These are phyloP conservation scores for Keithomyces neogunnii DNA, from an alignment of 2,329 filamentous ascomycete species.

Conservation along the genomic window DNA sequence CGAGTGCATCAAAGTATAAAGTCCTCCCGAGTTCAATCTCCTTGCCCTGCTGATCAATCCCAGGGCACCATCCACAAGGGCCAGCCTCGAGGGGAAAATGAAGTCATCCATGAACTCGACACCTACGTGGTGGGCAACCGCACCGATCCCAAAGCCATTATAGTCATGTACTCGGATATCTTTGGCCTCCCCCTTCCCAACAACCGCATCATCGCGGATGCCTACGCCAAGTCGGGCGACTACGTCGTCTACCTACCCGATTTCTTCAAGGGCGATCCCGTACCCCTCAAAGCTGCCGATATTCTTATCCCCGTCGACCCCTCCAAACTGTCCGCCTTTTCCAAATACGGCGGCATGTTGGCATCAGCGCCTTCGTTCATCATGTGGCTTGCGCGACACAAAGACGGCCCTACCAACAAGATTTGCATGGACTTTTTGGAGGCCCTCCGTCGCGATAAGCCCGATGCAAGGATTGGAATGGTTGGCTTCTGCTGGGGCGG, in stretches of 20 bases:
- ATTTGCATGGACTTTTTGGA: conserved; percentile 25
- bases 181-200: conserved; percentile 1
- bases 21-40: background rate
- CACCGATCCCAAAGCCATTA: conserved; percentile 5
- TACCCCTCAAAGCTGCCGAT: conserved; percentile 19
- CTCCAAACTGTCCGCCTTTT: conserved; percentile 22
- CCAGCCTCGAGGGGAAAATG: conserved; percentile 12
- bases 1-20: conserved; percentile 1
- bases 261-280: conserved; percentile 2
- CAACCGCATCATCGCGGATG: conserved; percentile 3
- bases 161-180: conserved; percentile 3
- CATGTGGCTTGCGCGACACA: conserved; percentile 25
- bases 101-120: conserved; percentile 25
- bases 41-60: background rate
- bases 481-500: conserved; percentile 30
- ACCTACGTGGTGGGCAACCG: conserved; percentile 28
- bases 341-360: conserved; percentile 30
- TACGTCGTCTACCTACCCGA: conserved; percentile 1
- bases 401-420: conserved; percentile 19
- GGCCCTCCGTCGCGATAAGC: conserved; percentile 20
- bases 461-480: conserved; percentile 23
- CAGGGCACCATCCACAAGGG: conserved; percentile 2
- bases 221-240: conserved; percentile 1
- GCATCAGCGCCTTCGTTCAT: conserved; percentile 20
- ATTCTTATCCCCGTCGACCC: conserved; percentile 25